These are phyloP conservation scores for Bryum argenteum DNA, from an alignment of 225 moss, liverwort and hornwort genomes.

Conservation along the genomic window DNA sequence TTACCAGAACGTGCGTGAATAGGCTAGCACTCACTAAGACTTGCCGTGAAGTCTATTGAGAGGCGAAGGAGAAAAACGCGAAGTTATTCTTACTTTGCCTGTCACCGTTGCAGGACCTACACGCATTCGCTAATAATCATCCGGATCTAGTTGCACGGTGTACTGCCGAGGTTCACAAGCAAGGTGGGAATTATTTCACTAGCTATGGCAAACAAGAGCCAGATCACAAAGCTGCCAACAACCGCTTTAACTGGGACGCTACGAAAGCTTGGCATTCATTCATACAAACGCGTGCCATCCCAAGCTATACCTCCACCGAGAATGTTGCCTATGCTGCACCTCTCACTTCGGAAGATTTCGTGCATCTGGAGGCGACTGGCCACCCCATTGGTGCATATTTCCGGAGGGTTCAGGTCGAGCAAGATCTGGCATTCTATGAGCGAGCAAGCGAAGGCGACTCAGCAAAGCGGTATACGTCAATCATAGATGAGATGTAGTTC, in stretches of 20 bases:
- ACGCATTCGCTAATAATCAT: not conserved
- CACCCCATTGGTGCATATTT: slow-evolving; percentile 8
- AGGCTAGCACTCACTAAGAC: not conserved
- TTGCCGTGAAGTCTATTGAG: not conserved
- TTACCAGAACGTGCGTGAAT: not conserved
- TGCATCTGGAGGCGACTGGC: not conserved
- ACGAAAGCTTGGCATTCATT: not conserved
- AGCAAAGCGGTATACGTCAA: not conserved
- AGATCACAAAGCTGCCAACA: not conserved
- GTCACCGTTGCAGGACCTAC: slow-evolving; percentile 1
- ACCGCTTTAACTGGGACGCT: not conserved
- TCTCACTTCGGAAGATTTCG: not conserved
- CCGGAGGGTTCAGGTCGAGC: not conserved
- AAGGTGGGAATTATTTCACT: not conserved
- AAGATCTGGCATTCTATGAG: slow-evolving; percentile 2
- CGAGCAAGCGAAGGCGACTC: not conserved
- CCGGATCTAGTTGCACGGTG: not conserved
- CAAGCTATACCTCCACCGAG: not conserved
- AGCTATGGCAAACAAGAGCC: not conserved
- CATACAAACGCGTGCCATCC: not conserved
- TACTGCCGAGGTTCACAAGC: slow-evolving; percentile 4
- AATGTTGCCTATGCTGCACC: not conserved
- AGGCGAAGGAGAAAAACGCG: not conserved
- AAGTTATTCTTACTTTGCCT: not conserved
- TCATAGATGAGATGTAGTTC: slow-evolving; percentile 11